These are phyloP conservation scores for Starmera pachycereana DNA, from an alignment of 805 yeast genomes.

Conservation along the genomic window DNA sequence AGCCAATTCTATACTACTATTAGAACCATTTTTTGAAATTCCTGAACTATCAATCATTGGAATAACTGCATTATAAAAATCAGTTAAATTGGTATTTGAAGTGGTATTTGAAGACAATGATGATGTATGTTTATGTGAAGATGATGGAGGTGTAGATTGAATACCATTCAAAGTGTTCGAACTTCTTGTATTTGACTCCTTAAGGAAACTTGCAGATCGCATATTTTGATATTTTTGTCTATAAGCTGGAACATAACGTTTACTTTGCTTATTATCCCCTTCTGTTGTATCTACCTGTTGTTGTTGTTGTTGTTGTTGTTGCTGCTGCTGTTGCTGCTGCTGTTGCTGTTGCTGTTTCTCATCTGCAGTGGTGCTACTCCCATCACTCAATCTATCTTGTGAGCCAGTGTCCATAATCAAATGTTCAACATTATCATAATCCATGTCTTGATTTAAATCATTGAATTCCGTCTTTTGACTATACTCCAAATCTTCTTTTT, in stretches of 20 bases:
- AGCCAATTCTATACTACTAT: slow-evolving; percentile 13
- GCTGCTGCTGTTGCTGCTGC: slow-evolving; percentile 1
- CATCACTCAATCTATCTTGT: neutral
- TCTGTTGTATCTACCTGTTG: neutral
- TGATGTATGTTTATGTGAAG: slow-evolving; percentile 5
- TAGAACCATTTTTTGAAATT: slow-evolving; percentile 13
- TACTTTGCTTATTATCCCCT: slow-evolving; percentile 2
- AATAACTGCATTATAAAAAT: slow-evolving; percentile 15
- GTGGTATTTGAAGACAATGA: slow-evolving; percentile 16
- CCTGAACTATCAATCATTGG: slow-evolving; percentile 16
- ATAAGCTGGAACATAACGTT: slow-evolving; percentile 28
- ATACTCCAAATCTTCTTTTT: slow-evolving; percentile 25
- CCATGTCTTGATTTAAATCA: slow-evolving; percentile 26
- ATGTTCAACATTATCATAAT: slow-evolving; percentile 20
- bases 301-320: slow-evolving; percentile 2
- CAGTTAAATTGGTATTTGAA: slow-evolving; percentile 16
- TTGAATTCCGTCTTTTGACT: slow-evolving; percentile 23
- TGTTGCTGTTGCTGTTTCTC: neutral
- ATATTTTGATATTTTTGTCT: slow-evolving; percentile 21
- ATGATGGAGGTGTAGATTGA: slow-evolving; percentile 11
- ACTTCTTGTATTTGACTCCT: slow-evolving; percentile 10
- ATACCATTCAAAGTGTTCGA: slow-evolving; percentile 12
- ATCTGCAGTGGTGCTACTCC: slow-evolving; percentile 1
- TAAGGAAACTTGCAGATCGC: slow-evolving; percentile 11
- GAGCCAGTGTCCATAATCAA: slow-evolving; percentile 6